Evolutionary conservation across 495 filamentous ascomycete genomes (phyloP), one percentile per base, ranked within the genome.

Genomic region (Podospora didyma): DNA sequence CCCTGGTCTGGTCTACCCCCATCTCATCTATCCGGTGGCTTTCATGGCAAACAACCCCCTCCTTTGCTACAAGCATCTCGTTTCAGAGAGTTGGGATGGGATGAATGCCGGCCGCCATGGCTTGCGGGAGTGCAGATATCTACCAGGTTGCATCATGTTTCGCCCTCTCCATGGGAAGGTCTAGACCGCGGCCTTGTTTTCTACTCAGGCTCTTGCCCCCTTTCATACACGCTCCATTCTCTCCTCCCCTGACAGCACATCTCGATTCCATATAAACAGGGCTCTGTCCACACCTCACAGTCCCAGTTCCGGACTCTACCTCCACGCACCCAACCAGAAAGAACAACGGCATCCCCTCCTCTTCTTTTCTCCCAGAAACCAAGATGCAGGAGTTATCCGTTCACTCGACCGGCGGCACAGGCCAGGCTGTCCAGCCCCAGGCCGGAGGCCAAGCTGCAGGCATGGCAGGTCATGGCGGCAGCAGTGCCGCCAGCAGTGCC

Each of bases 171-270:
- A 12, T 53, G 26, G 24, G 55, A 57, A 59, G 62, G 62, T 67
- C 66, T 65, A 65, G 66, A 69, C 57, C 53, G 19, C 28, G 9
- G 23, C 46, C 46, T 49, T 51, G 35, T n/a, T 53, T 48, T 16
- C 42, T 11, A 19, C 23, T 19, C 41, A n/a, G 22, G 31, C 22
- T 49, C 54, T 44, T 56, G 4, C 41, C 44, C 35, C 49, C 20
- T 45, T 35, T 0, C 31, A 24, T 39, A 22, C 28, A n/a, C n/a
- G n/a, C 46, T 35, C 22, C 22, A 6, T 14, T 47, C 16, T 11
- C 7, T 14, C 45, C 45, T 21, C 7, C 12, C 12, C 17, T 16
- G 39, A 14, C 12, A 42, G 12, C 12, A 42, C 12, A 42, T 42
- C 39, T 42, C 12, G 42, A 21, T 47, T n/a, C 44, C 34, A 11